Base-by-base conservation (phyloP, 371 early-diverging fungal species). In the Syncephalis plumigaleata region DNA sequence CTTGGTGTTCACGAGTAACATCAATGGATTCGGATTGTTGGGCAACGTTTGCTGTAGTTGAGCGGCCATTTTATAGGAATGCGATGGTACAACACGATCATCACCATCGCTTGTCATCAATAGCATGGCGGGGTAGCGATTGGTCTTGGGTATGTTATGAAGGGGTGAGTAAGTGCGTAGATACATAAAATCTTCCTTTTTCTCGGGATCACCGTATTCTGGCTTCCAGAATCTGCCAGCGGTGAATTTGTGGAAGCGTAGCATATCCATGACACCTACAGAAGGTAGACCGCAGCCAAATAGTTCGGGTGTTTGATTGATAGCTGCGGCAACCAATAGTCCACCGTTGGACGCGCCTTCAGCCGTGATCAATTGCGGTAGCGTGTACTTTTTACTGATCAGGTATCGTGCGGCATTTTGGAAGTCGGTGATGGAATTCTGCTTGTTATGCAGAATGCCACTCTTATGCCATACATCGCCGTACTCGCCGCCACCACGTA, bases 271-370 rank as follows among this genome's bases (percentile, higher is more conserved):
- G 36, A 69, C 65, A n/a, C 69, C 68, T 21, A 74, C 75, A 40
- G 65, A 62, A 4, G 66, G 56, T 1, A 73, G 51, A 8, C 49
- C 67, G 22, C 52, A 50, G 1, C 71, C 74, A 55, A 67, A 74
- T 9, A 72, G 56, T 39, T 73, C 74, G 9, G 73, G 73, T 1
- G 62, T 60, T 52, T 64, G 51, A 42, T 65, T 67, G 26, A 42
- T 16, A 40, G 54, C 63, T 8, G 48, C 48, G 31, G 51, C 57
- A 27, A 76, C 73, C 20, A 71, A 47, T 42, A 73, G 47, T 44
- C 84, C 84, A 43, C 77, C 81, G 54, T 80, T 78, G 15, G 77
- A 77, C 0, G 70, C 84, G 49, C 80, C 79, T 40, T 79, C 73
- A 49, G 79, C 78, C 16, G 70, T 65, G 21, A 78, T 48, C n/a